Conservation (phyloP, 1,139 yeast species). For the Debaryomycetaceae sp. region DNA sequence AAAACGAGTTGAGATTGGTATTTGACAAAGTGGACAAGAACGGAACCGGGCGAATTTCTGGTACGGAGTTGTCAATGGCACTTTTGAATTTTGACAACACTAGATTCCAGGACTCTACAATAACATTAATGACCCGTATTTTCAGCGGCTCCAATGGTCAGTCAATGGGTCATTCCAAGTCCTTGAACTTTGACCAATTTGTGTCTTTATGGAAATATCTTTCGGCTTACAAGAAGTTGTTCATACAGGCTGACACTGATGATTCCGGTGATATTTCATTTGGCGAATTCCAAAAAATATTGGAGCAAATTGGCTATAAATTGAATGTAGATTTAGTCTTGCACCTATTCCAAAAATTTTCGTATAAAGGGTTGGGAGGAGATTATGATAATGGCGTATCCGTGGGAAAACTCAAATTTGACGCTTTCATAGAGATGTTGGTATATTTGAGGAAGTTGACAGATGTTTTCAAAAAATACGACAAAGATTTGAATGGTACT, state of each 20-base stretch:
- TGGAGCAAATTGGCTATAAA: slow-evolving; percentile 68
- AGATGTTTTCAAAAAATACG: slow-evolving; percentile 74
- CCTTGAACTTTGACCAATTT: slow-evolving; percentile 62
- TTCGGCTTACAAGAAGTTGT: slow-evolving; percentile 67
- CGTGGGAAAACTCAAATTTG: slow-evolving; percentile 68
- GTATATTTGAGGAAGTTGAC: slow-evolving; percentile 76
- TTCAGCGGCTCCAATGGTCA: slow-evolving; percentile 48
- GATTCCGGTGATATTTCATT: slow-evolving; percentile 60
- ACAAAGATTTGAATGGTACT: slow-evolving; percentile 69
- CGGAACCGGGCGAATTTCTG: slow-evolving; percentile 55
- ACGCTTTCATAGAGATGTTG: slow-evolving; percentile 76
- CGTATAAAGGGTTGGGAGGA: slow-evolving; percentile 36
- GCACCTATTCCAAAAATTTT: slow-evolving; percentile 59
- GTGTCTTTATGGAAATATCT: slow-evolving; percentile 70
- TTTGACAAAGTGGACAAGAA: slow-evolving; percentile 56
- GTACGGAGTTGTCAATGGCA: slow-evolving; percentile 58
- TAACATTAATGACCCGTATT: slow-evolving; percentile 61
- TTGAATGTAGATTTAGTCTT: slow-evolving; percentile 60
- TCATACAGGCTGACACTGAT: slow-evolving; percentile 61
- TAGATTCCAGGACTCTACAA: slow-evolving; percentile 60
- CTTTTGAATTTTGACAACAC: slow-evolving; percentile 64
- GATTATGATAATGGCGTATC: slow-evolving; percentile 22
- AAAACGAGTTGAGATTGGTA: slow-evolving; percentile 48
- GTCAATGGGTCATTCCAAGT: slow-evolving; percentile 32
- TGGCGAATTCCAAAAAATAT: slow-evolving; percentile 65